Evolutionary conservation across 108 stramenopile genomes (phyloP).

Genomic region (Cylindrotheca fusiformis): DNA sequence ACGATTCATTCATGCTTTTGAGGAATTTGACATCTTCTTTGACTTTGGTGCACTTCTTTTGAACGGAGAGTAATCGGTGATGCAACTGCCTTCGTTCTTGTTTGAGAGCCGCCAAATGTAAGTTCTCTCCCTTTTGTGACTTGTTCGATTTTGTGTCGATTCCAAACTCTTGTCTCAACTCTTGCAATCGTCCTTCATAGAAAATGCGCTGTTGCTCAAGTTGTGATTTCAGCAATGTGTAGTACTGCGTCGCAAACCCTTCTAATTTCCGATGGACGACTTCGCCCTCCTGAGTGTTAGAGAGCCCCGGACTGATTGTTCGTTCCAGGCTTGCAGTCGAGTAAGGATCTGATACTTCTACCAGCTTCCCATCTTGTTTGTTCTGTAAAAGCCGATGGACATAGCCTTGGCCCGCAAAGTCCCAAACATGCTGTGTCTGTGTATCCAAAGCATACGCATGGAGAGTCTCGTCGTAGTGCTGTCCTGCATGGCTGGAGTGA

Average conservation of each 20-base stretch:
- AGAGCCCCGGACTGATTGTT: slow-evolving; percentile 56
- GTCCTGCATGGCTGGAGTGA: slow-evolving; percentile 57
- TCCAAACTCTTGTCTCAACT: slow-evolving; percentile 58
- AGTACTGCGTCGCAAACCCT: slow-evolving; percentile 84
- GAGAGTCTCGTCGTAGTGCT: slow-evolving; percentile 86
- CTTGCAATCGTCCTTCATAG: slow-evolving; percentile 80
- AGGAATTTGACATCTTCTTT: slow-evolving; percentile 61
- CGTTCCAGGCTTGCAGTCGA: slow-evolving; percentile 55
- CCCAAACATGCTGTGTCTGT: slow-evolving; percentile 94
- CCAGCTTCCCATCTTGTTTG: slow-evolving; percentile 90
- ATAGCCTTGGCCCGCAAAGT: slow-evolving; percentile 93
- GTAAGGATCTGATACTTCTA: slow-evolving; percentile 83
- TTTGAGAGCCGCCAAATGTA: slow-evolving; percentile 59
- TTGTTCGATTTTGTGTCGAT: not conserved
- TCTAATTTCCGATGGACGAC: slow-evolving; percentile 89
- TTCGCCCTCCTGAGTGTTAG: slow-evolving; percentile 80
- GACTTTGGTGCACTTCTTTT: slow-evolving; percentile 52
- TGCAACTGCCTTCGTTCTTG: slow-evolving; percentile 77
- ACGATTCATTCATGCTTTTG: slow-evolving; percentile 74
- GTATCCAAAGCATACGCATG: slow-evolving; percentile 97
- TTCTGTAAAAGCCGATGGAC: slow-evolving; percentile 92
- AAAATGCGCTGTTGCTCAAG: slow-evolving; percentile 88
- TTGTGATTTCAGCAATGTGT: slow-evolving; percentile 84
- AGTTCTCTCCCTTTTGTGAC: slow-evolving; percentile 18
- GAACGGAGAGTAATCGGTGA: slow-evolving; percentile 55